Conservation (phyloP, 441 rosid species). For the Adansonia gregorii region DNA sequence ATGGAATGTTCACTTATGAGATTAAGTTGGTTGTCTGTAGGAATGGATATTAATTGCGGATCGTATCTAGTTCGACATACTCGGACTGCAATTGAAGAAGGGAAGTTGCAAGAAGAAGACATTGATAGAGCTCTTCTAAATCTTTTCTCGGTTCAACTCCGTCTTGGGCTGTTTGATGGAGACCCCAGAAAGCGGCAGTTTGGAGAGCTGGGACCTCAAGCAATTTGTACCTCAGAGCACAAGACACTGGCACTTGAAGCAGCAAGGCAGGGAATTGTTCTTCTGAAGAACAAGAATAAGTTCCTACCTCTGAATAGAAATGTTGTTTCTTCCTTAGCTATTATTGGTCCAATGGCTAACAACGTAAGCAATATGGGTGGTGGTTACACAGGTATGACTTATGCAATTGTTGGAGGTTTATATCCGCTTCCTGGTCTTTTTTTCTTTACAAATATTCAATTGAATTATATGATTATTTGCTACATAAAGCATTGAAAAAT, state of each 20-base stretch:
- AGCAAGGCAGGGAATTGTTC: conserved; percentile 73
- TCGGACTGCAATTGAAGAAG: conserved; percentile 57
- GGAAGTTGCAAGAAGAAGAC: conserved; percentile 57
- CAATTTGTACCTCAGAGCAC: conserved; percentile 58
- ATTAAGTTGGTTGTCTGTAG: conserved; percentile 37
- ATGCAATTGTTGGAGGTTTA: not conserved
- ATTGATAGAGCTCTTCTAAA: conserved; percentile 61
- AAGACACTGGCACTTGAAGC: conserved; percentile 60
- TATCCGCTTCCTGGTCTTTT: not conserved
- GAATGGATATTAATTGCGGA: conserved; percentile 70
- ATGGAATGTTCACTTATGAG: not conserved
- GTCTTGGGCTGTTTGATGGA: conserved; percentile 71
- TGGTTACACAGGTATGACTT: conserved; percentile 56
- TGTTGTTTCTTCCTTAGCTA: conserved; percentile 52
- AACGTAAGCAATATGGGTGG: conserved; percentile 58
- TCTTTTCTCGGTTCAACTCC: conserved; percentile 65
- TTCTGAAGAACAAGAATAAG: conserved; percentile 59
- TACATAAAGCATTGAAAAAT: not conserved
- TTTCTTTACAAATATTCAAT: not conserved
- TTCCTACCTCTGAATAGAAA: conserved; percentile 58
- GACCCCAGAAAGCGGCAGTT: conserved; percentile 57
- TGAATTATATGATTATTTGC: not conserved
- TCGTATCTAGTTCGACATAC: conserved; percentile 61
- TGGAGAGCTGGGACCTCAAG: conserved; percentile 54
- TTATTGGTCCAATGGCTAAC: conserved; percentile 66